Base-by-base conservation (phyloP, 2,329 filamentous ascomycete genomes). In the Coccinonectria pachysandricola region DNA sequence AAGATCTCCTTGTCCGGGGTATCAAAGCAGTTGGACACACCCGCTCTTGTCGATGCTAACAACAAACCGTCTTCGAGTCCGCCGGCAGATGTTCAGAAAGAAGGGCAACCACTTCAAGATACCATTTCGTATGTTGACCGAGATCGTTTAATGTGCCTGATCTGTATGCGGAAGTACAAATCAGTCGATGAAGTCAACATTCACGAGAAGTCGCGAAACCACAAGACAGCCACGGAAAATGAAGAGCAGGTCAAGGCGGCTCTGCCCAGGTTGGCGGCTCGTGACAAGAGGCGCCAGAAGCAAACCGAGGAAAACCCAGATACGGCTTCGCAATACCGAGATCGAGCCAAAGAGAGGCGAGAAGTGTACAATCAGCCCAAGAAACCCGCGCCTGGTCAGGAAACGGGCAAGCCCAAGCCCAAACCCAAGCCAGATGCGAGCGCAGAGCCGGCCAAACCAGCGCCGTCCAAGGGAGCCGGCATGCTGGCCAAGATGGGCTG, bases 401-500 rank as follows among this genome's bases (percentile, higher is more conserved):
- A n/a, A n/a, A n/a, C n/a, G n/a, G 43, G 55, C 12, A 60, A 62
- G 21, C 37, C 50, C 4, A 50, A 50, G 8, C 15, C 36, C 3
- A 23, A 33, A 9, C 14, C 36, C 7, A 40, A 43, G 26, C 16
- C 28, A 13, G 43, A 48, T 4, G 42, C 42, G 9, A 26, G 22
- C 3, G 32, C 39, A 6, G 33, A 33, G 8, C 28, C 43, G 3
- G 23, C 33, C 8, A 48, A 46, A 16, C 53, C 62, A 6, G 48
- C 49, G 25, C 55, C 61, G 32, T 75, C 71, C 18, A 81, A 78
- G 50, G 76, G 77, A 8, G 74, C 74, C 0, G 71, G 72, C 3
- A 63, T 83, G 45, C 59, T 84, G 19, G 71, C 74, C 19, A 83
- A 82, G 59, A 79, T 81, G 71, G 79, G 79, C 14, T 83, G 77